Evolutionary conservation across 176 grass and related monocot species (phyloP).

Genomic region (Guadua angustifolia): DNA sequence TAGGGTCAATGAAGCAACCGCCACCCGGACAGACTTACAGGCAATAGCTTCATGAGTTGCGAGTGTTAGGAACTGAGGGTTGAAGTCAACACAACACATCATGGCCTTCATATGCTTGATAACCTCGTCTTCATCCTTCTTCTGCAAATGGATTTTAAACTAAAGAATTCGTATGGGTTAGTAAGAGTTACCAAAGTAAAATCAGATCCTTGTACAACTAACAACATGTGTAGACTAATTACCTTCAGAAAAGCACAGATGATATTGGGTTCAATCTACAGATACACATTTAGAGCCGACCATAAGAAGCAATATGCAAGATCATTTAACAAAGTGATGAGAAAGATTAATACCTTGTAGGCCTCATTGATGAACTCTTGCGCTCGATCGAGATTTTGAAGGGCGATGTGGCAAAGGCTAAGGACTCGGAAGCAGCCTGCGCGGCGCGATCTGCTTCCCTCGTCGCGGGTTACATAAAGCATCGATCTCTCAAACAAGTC

Average conservation of each 20-base stretch:
- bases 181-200: constrained; percentile 41
- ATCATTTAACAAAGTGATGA: constrained; percentile 25
- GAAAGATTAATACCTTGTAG: constrained; percentile 59
- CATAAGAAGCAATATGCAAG: constrained; percentile 35
- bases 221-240: constrained; percentile 26
- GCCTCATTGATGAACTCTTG: constrained; percentile 85
- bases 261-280: constrained; percentile 80
- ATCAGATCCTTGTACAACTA: constrained; percentile 20
- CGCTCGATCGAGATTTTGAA: constrained; percentile 71
- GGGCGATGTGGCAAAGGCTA: constrained; percentile 71
- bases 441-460: constrained; percentile 71
- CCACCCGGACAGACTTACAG: constrained; percentile 61
- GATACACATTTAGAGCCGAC: constrained; percentile 35
- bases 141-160: constrained; percentile 90
- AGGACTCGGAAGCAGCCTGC: constrained; percentile 88
- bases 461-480: constrained; percentile 78
- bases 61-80: constrained; percentile 73
- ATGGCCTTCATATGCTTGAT: constrained; percentile 76
- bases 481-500: constrained; percentile 94
- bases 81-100: constrained; percentile 78
- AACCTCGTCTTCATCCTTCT: constrained; percentile 69
- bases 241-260: constrained; percentile 91
- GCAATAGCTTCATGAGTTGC: constrained; percentile 80
- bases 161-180: constrained; percentile 54
- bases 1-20: constrained; percentile 62